Percentiles rank a stretch among this genome's conserved stretches.
These are phyloP conservation scores for Escovopsis sp. DNA, from an alignment of 2,329 filamentous ascomycete genomes.

Conservation along the genomic window DNA sequence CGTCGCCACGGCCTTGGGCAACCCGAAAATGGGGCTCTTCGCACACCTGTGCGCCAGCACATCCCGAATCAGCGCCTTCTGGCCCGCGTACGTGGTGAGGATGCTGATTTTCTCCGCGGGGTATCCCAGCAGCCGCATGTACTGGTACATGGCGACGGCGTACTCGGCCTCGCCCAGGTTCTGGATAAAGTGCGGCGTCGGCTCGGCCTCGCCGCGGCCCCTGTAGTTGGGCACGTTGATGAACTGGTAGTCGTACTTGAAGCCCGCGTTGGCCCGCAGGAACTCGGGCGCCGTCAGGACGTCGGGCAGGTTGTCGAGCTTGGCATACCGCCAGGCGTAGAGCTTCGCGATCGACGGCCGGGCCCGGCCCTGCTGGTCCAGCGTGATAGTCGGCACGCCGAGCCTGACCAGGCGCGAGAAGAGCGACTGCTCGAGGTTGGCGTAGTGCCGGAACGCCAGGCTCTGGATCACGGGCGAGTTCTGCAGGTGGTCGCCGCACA, in stretches of 20 bases:
- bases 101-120: constrained; percentile 74
- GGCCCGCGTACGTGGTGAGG: constrained; percentile 84
- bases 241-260: constrained; percentile 91
- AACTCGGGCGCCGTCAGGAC: constrained; percentile 60
- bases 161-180: constrained; percentile 97
- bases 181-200: constrained; percentile 87
- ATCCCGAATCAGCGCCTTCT: constrained; percentile 75
- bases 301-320: constrained; percentile 62
- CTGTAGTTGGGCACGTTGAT: constrained; percentile 93
- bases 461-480: constrained; percentile 95
- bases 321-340: constrained; percentile 85
- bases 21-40: constrained; percentile 69
- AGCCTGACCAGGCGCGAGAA: constrained; percentile 84
- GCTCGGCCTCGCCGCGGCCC: constrained; percentile 74
- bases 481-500: constrained; percentile 91
- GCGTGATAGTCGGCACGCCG: constrained; percentile 76
- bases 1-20: constrained; percentile 81
- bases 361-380: constrained; percentile 88
- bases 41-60: constrained; percentile 74
- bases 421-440: constrained; percentile 88
- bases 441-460: constrained; percentile 83
- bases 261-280: constrained; percentile 71
- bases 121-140: constrained; percentile 93
- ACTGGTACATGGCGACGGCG: constrained; percentile 86
- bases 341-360: constrained; percentile 75